These are phyloP conservation scores for Leucaena leucocephala DNA, from an alignment of 306 rosid species.

Conservation along the genomic window DNA sequence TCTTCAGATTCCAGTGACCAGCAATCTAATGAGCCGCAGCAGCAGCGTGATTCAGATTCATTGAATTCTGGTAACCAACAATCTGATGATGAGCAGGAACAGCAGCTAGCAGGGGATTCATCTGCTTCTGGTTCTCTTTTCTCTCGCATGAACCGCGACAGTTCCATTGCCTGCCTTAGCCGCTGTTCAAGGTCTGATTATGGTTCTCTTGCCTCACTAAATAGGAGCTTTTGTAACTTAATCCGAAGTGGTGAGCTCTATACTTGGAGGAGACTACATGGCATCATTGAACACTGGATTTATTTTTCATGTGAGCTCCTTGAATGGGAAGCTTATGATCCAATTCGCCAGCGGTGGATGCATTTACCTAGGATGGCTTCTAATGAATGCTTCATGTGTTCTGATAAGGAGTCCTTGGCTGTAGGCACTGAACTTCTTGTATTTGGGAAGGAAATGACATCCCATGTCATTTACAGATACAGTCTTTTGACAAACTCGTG, in stretches of 20 bases:
- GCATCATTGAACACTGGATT: slow-evolving; percentile 78
- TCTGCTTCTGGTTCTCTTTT: slow-evolving; percentile 58
- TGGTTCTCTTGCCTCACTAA: slow-evolving; percentile 66
- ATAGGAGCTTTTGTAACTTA: slow-evolving; percentile 57
- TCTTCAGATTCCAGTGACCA: slow-evolving; percentile 24
- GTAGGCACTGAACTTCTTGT: slow-evolving; percentile 93
- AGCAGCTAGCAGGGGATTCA: slow-evolving; percentile 39
- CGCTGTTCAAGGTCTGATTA: slow-evolving; percentile 82
- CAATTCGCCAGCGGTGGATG: slow-evolving; percentile 68
- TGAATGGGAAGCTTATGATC: slow-evolving; percentile 92
- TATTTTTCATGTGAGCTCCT: slow-evolving; percentile 79
- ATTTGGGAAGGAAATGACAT: slow-evolving; percentile 67
- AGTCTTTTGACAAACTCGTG: slow-evolving; percentile 81
- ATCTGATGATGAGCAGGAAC: slow-evolving; percentile 42
- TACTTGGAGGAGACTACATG: slow-evolving; percentile 63
- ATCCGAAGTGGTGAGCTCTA: slow-evolving; percentile 74
- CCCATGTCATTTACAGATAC: slow-evolving; percentile 73
- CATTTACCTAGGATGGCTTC: slow-evolving; percentile 83
- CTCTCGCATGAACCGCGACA: slow-evolving; percentile 68
- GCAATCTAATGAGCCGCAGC: slow-evolving; percentile 21
- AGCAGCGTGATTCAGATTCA: slow-evolving; percentile 6
- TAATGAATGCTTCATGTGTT: slow-evolving; percentile 79
- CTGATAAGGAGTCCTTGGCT: slow-evolving; percentile 89
- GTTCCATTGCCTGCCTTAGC: slow-evolving; percentile 67
- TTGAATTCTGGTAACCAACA: slow-evolving; percentile 26